Base-by-base conservation (phyloP, 768 basidiomycete genomes). In the Gelatoporia subvermispora region DNA sequence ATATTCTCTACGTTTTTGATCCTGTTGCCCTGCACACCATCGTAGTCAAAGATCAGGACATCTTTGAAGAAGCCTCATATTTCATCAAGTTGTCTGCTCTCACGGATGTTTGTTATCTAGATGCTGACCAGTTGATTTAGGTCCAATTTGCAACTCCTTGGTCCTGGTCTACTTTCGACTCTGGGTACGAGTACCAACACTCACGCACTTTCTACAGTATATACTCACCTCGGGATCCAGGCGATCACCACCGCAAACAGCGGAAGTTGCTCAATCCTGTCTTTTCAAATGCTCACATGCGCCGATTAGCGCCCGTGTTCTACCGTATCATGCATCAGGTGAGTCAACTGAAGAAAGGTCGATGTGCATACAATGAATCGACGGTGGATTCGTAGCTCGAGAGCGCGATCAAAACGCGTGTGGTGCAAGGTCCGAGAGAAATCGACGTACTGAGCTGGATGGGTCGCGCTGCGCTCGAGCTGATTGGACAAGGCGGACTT, bases 1-100 rank as follows among this genome's bases (percentile, higher is more conserved):
- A 45, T 56, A 63, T 28, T 38, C 57, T 77, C 8, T 69, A 68
- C 48, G 65, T 73, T 1, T 73, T 59, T 43, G 76, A 78, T 49
- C 73, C 75, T 1, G 68, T 64, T 35, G 76, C 75, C 1, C 49
- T 78, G 45, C 66, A 75, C 44, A 68, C 72, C 47, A 73, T 78
- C 20, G 41, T 74, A 18, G 60, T 76, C 15, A 76, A 75, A 59
- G 76, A 72, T 38, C 50, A 59, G 41, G 38, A 35, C 22, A 34
- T 43, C 2, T 62, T 45, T 28, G 48, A 59, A 16, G 54, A 60
- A 38, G 5, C 60, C 0, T 21, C 28, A 1, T 49, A 45, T 39
- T 54, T 58, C 17, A 53, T 50, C 11, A 43, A 41, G 62, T 64
- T 36, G 8, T 24, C 25, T 11, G 10, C 16, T 13, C 18, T n/a